These are phyloP conservation scores for Ophiostoma ulmi DNA, from an alignment of 2,329 filamentous ascomycete genomes.

Conservation along the genomic window DNA sequence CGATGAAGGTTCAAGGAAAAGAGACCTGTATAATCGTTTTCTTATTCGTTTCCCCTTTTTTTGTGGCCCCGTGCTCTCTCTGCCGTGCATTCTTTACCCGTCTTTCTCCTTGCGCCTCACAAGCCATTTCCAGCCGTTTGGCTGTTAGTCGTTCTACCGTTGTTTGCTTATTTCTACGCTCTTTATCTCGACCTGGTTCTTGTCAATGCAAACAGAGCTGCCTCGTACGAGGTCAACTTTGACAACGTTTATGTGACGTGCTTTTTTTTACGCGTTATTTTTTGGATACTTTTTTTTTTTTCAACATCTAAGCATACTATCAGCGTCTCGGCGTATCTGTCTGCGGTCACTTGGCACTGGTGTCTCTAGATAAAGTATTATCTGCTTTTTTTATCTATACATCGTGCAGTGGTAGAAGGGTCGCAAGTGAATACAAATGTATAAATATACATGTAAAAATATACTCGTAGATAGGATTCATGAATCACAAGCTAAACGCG, in stretches of 20 bases:
- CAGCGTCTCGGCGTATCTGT: background rate
- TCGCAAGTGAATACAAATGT: background rate
- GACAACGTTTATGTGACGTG: too few species aligned
- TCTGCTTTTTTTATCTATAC: background rate
- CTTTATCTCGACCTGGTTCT: background rate
- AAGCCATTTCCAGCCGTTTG: too few species aligned
- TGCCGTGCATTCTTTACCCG: background rate
- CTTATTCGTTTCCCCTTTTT: conserved; percentile 14
- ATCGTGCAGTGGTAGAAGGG: background rate
- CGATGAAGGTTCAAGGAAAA: background rate
- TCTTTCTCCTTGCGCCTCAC: background rate
- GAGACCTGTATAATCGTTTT: background rate
- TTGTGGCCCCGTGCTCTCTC: background rate
- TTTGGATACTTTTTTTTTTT: background rate
- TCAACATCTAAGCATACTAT: background rate
- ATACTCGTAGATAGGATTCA: background rate
- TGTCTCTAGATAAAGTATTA: background rate
- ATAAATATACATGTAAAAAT: background rate
- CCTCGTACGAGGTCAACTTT: background rate
- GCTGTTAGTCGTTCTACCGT: background rate
- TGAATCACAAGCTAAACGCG: background rate
- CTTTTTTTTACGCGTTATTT: background rate
- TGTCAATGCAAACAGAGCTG: background rate
- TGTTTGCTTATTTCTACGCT: background rate
- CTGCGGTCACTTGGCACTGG: background rate